Base-by-base conservation (phyloP, 2,329 filamentous ascomycete species). In the Xylaria sp. region DNA sequence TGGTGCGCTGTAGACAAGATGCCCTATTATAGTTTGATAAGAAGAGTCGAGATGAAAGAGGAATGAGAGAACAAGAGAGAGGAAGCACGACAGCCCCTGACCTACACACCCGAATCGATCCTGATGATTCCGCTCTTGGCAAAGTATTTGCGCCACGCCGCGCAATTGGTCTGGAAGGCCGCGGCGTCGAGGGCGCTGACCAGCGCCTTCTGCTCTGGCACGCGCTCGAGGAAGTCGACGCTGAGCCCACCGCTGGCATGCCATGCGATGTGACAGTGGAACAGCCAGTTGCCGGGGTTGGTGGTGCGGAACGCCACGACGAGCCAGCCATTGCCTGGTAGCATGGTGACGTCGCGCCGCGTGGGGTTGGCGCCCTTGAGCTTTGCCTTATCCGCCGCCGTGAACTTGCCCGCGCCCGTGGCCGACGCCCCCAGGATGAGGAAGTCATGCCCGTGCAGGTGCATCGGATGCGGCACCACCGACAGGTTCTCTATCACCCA, bases 261-360 rank as follows among this genome's bases (percentile, higher is more conserved):
- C 81, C 78, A 82, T 15, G 79, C 78, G 58, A 82, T 81, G 68
- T 82, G 79, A 71, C 79, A 81, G 67, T 81, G 79, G 71, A 81
- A 72, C 31, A 80, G 67, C 78, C 79, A 81, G 29, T 75, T 70
- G 47, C 82, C 82, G 0, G 82, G 82, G 66, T 85, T 84, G 68
- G 85, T 78, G 0, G 79, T 75, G 44, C 72, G 68, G 71, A 82
- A 84, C 0, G 79, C 81, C 37, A 85, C 71, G 4, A 80, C 77
- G 6, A 84, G 62, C 71, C 79, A 80, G 0, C 81, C 82, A 9
- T 64, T 68, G 1, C 68, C 71, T 0, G 79, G 78, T 4, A 84
- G 69, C 61, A 79, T 75, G 2, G 78, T 77, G 1, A 79, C 79
- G 67, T 84, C 82, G 17, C 82, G 73, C 1, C 81, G 74, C 2